phyloP scores from a whole-genome alignment of 495 filamentous ascomycete genomes.

The Daldinia concentrica region DNA sequence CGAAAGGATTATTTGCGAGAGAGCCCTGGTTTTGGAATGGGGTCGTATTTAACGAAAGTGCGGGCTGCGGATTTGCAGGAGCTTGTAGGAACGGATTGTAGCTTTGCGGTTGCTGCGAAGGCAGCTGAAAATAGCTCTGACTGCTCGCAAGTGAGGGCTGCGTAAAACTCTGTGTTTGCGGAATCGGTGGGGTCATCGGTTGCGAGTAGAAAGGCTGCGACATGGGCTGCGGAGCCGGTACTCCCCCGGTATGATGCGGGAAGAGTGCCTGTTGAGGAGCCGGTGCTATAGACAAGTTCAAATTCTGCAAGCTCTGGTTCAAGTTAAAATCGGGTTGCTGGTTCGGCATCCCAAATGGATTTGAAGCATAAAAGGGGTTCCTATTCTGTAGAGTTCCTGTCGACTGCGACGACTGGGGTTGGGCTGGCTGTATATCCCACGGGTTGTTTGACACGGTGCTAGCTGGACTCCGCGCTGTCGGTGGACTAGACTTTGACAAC shows the following conservation, averaged over 20 bases:
- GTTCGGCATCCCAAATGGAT: slow-evolving; percentile 59
- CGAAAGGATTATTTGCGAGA: slow-evolving; percentile 56
- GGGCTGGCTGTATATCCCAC: slow-evolving; percentile 63
- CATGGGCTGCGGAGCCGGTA: slow-evolving; percentile 64
- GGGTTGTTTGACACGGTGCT: slow-evolving; percentile 69
- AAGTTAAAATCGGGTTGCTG: slow-evolving; percentile 58
- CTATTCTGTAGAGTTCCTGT: slow-evolving; percentile 63
- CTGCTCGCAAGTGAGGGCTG: slow-evolving; percentile 56
- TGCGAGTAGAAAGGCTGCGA: slow-evolving; percentile 59
- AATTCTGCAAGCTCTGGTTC: slow-evolving; percentile 74
- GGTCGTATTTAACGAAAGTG: slow-evolving; percentile 54
- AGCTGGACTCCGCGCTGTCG: slow-evolving; percentile 48
- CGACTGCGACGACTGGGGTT: slow-evolving; percentile 65
- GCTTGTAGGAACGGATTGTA: slow-evolving; percentile 76
- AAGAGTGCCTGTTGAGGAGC: slow-evolving; percentile 73
- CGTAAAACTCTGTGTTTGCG: slow-evolving; percentile 62
- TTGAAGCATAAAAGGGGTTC: slow-evolving; percentile 62
- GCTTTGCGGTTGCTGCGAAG: slow-evolving; percentile 48
- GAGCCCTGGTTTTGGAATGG: slow-evolving; percentile 41
- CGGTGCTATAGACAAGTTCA: slow-evolving; percentile 72
- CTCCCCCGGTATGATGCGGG: slow-evolving; percentile 84
- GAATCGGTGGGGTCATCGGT: slow-evolving; percentile 67
- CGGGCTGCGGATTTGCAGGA: slow-evolving; percentile 43
- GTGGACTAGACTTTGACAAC: slow-evolving; percentile 41
- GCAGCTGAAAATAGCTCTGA: slow-evolving; percentile 57